Evolutionary conservation across 1,284 basidiomycete species (phyloP), one percentile per base, ranked within the genome.

Genomic region (Heterobasidion occidentale): DNA sequence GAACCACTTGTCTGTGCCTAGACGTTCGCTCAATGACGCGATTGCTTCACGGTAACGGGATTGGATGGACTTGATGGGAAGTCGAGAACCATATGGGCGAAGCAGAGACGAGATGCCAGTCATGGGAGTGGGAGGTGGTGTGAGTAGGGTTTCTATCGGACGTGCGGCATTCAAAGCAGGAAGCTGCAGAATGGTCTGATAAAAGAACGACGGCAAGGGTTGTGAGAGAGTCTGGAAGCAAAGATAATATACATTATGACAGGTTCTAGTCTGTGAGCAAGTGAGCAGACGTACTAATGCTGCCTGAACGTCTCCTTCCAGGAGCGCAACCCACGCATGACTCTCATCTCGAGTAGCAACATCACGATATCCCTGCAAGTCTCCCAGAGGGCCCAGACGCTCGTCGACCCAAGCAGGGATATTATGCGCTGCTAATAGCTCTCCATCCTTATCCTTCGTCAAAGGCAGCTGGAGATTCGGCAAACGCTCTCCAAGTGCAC

Each of bases 1-100:
- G 70, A 92, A 86, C 89, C 89, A 92, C 58, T 77, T 80, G 64
- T 90, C 85, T 2, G 78, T 80, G 27, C 82, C 84, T 1, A 92
- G 76, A 27, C 88, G 78, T 60, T 87, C 85, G 0, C 87, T 86
- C 14, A 92, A 76, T 1, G 88, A 79, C 9, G 77, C 66, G 17
- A 91, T 82, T 9, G 88, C 88, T 48, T 88, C 85, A n/a, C 74
- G 73, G 67, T 88, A 91, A 60, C 80, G 77, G 14, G 77, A 68
- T 52, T 81, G 72, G 17, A 89, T 67, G 4, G 74, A 69, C 11
- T 71, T 64, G 6, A 73, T 67, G 56, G 81, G 75, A 35, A 89
- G 65, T 46, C 79, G 81, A 42, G 73, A 67, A 52, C 85, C 87
- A 55, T 76, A 84, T 1, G 80, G 72, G 9, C 83, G 84, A 2